Conservation (phyloP, 805 yeast genomes). For the Gaillardinia entomophila region DNA sequence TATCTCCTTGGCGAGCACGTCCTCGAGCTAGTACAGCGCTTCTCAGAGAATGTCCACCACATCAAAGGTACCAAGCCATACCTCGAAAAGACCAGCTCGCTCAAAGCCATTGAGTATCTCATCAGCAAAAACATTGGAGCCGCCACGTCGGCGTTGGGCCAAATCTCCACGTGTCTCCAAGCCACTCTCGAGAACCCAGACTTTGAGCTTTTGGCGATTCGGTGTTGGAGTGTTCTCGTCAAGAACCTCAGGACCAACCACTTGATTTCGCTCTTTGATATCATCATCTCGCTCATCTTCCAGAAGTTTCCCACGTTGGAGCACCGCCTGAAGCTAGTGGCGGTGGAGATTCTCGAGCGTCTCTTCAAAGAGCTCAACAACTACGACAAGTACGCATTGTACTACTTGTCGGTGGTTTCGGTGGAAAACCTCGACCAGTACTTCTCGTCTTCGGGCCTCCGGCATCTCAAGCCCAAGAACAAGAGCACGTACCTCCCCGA, state of each 20-base stretch:
- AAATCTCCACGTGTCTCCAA: constrained; percentile 79
- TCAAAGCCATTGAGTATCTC: constrained; percentile 68
- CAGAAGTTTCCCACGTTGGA: constrained; percentile 60
- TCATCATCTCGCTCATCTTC: constrained; percentile 64
- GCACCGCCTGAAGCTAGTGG: constrained; percentile 42
- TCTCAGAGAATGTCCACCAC: constrained; percentile 75
- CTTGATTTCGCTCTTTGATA: constrained; percentile 63
- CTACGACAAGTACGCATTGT: constrained; percentile 41
- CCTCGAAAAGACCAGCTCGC: constrained; percentile 63
- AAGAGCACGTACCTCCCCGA: constrained; percentile 39
- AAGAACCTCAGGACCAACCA: constrained; percentile 50
- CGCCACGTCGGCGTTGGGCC: constrained; percentile 59
- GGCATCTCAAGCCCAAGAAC: constrained; percentile 20
- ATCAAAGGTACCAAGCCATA: constrained; percentile 66
- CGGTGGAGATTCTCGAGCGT: constrained; percentile 44
- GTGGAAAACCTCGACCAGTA: constrained; percentile 15
- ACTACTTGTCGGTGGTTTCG: constrained; percentile 49
- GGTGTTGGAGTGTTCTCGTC: constrained; percentile 64
- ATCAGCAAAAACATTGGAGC: constrained; percentile 54
- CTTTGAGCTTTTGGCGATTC: constrained; percentile 55
- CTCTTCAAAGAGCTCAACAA: constrained; percentile 25
- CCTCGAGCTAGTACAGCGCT: constrained; percentile 69
- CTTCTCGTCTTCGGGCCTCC: constrained; percentile 7
- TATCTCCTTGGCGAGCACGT: constrained; percentile 48
- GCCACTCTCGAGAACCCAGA: constrained; percentile 63